Evolutionary conservation across 768 basidiomycete genomes (phyloP).

Genomic region (Boletales sp.): DNA sequence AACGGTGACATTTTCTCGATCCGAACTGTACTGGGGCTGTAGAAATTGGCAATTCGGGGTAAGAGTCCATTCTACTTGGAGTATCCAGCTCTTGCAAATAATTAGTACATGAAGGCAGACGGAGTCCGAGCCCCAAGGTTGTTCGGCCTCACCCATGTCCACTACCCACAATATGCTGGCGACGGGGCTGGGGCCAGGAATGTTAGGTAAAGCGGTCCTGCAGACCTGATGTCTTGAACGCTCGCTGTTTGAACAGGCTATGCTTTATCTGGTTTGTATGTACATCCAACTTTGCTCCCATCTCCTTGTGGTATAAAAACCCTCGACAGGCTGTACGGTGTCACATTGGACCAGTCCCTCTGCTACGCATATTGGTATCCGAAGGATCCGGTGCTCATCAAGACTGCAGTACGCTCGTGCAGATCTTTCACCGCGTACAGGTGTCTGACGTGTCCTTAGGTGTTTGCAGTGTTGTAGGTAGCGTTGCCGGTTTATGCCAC

Average conservation of each 20-base stretch:
- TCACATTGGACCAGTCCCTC: slow-evolving; percentile 8
- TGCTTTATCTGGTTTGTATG: neutral
- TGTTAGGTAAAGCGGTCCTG: slow-evolving; percentile 3
- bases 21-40: no score
- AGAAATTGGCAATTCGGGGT: no score
- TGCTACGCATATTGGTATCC: slow-evolving; percentile 13
- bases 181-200: neutral
- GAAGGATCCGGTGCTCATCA: neutral
- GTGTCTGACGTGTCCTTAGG: slow-evolving; percentile 1
- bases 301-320: neutral
- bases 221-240: neutral
- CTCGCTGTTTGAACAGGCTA: slow-evolving; percentile 2
- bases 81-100: no score
- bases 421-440: neutral
- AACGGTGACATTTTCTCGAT: no score
- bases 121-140: no score
- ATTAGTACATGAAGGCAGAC: no score
- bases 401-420: neutral
- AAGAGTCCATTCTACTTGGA: no score
- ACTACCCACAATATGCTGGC: no score
- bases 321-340: slow-evolving; percentile 8
- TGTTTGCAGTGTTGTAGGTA: slow-evolving; percentile 4
- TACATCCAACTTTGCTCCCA: neutral
- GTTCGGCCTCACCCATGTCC: no score
- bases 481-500: neutral